These are phyloP conservation scores for Solanum tacnaense DNA, from an alignment of 257 asterid genomes.

Conservation along the genomic window DNA sequence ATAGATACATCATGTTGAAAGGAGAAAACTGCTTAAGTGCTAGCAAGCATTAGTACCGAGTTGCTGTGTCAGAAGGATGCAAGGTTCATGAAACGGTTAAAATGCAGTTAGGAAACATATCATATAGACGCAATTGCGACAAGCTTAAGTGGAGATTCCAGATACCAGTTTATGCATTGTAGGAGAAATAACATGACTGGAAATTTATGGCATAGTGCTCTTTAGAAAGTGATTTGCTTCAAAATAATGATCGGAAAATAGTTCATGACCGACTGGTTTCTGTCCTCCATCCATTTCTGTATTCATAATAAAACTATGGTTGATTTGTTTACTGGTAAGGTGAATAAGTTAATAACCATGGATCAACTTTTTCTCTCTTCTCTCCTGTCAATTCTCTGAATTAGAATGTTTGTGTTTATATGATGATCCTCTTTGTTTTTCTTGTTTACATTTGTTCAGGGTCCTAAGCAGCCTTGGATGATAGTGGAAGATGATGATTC, in stretches of 20 bases:
- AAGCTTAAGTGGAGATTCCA: neutral
- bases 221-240: neutral
- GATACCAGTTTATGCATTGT: neutral
- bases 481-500: conserved; percentile 39
- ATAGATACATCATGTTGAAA: neutral
- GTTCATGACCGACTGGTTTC: neutral
- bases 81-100: neutral
- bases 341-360: neutral
- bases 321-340: neutral
- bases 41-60: neutral
- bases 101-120: neutral
- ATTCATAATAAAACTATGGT: neutral
- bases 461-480: conserved; percentile 90
- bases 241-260: neutral
- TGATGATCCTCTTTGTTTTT: neutral
- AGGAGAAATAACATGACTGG: neutral
- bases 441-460: conserved; percentile 23
- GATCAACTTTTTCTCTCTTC: neutral
- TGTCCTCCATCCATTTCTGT: neutral
- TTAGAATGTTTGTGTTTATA: neutral
- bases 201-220: neutral
- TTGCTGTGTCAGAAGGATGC: neutral
- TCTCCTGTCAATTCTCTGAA: neutral
- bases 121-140: neutral
- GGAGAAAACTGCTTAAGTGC: neutral